Conservation (phyloP, 805 yeast genomes). For the Yarrowia alimentaria region DNA sequence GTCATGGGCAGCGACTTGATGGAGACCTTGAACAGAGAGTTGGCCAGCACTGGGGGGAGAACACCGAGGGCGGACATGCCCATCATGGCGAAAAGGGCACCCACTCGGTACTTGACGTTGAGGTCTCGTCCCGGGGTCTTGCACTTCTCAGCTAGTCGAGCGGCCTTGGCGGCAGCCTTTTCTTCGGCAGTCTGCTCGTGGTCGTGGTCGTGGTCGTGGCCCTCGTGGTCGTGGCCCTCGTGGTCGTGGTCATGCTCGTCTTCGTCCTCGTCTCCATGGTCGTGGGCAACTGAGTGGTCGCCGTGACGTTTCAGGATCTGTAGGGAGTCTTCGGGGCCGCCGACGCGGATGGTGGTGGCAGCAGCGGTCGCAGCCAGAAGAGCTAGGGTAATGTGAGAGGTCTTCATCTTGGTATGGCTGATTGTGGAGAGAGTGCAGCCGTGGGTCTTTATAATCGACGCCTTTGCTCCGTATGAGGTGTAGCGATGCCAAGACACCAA, state of each 20-base stretch:
- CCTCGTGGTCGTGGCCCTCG: conserved; percentile 10
- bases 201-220: conserved; percentile 1
- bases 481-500: conserved; percentile 14
- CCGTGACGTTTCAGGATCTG: conserved; percentile 13
- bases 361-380: background rate
- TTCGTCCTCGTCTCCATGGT: background rate
- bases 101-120: conserved; percentile 39
- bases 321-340: background rate
- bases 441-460: background rate
- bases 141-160: conserved; percentile 3
- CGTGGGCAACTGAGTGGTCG: conserved; percentile 18
- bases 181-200: conserved; percentile 4
- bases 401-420: conserved; percentile 3
- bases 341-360: conserved; percentile 6
- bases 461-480: conserved; percentile 1
- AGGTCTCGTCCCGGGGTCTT: conserved; percentile 34
- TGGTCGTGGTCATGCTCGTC: conserved; percentile 20
- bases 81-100: conserved; percentile 42
- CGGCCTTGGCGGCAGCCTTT: conserved; percentile 13
- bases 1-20: conserved; percentile 35
- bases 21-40: conserved; percentile 29
- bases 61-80: conserved; percentile 42
- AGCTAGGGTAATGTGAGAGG: conserved; percentile 12
- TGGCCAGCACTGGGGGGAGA: conserved; percentile 40
- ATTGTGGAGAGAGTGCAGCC: too few species aligned